phyloP scores from a whole-genome alignment of 176 grass and related monocot species.

The Aegilops longissima region DNA sequence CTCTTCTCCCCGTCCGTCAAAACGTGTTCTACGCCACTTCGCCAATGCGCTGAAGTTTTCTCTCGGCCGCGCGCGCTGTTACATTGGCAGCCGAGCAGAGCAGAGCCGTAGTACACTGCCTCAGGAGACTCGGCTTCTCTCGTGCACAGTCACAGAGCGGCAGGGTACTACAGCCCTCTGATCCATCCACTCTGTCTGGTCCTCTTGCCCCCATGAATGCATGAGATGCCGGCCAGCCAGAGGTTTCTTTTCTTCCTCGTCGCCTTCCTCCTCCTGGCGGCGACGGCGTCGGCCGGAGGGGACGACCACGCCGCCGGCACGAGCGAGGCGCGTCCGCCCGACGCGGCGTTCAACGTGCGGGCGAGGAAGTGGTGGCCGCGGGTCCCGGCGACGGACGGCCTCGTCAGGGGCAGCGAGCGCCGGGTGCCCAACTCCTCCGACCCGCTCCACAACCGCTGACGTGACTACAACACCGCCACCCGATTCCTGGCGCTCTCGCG shows the following conservation, averaged over 20 bases:
- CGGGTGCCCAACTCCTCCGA: conserved; percentile 80
- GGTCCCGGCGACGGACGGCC: conserved; percentile 43
- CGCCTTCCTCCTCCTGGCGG: conserved; percentile 32
- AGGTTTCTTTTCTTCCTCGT: conserved; percentile 41
- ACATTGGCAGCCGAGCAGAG: conserved; percentile 7
- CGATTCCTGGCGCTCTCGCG: not conserved
- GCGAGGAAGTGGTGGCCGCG: conserved; percentile 47
- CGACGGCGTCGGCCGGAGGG: conserved; percentile 29
- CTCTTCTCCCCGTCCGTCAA: not conserved
- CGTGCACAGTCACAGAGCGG: too few species aligned
- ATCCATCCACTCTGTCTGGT: not conserved
- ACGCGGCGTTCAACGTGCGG: conserved; percentile 30
- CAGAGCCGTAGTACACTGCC: not conserved
- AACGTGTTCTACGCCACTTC: not conserved
- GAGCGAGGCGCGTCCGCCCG: not conserved
- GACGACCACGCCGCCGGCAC: not conserved
- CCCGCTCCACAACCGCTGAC: conserved; percentile 87
- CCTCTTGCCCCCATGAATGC: conserved; percentile 13
- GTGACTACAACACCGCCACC: not conserved
- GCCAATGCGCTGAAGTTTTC: not conserved
- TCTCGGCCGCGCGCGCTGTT: not conserved
- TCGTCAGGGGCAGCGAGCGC: conserved; percentile 62
- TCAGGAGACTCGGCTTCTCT: conserved; percentile 34
- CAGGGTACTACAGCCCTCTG: not conserved
- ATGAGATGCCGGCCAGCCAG: conserved; percentile 43